Evolutionary conservation across 2,329 filamentous ascomycete species (phyloP), one percentile per base, ranked within the genome.

Genomic region (Lasiodiplodia hormozganensis): DNA sequence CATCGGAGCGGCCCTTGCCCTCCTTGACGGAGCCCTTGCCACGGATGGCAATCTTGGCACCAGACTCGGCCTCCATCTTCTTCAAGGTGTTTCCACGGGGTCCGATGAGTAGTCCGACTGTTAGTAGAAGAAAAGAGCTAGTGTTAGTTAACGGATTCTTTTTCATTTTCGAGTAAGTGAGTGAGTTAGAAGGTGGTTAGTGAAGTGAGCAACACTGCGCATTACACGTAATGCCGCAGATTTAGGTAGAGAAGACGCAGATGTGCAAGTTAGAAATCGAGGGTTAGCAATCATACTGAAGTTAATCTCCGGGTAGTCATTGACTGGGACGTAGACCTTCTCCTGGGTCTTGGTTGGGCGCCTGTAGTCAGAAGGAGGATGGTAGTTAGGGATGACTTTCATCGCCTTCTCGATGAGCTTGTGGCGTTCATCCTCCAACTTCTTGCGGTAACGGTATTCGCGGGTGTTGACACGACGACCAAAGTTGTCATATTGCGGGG

Each of bases 211-310:
- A 75, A 70, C 76, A 75, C 78, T 76, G 72, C 77, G 79, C 74
- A 74, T 74, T 73, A 73, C 71, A 73, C 74, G 70, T 71, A 72
- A 76, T 73, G 75, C 72, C 71, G 76, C 75, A 79, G 69, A 70
- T 52, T 65, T 54, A 73, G 71, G 70, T 72, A 74, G 69, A 71
- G 71, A 75, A 73, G 75, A 72, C 71, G 75, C 75, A 79, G 69
- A 70, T 71, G 80, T 85, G 82, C 84, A 76, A 75, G 77, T 81
- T 79, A 81, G 80, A 71, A 77, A 77, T 77, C 77, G 89, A 94
- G 93, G 94, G 93, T 97, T 97, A 97, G 94, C 91, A 94, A 96
- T 95, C 95, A 95, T 97, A 99, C 96, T 99, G 93, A 99, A 99
- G 91, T 99, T 99, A 90, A 99, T 98, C 84, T 99, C 96, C 87